Conservation (phyloP, 305 asterid genomes). For the Andrographis paniculata region DNA sequence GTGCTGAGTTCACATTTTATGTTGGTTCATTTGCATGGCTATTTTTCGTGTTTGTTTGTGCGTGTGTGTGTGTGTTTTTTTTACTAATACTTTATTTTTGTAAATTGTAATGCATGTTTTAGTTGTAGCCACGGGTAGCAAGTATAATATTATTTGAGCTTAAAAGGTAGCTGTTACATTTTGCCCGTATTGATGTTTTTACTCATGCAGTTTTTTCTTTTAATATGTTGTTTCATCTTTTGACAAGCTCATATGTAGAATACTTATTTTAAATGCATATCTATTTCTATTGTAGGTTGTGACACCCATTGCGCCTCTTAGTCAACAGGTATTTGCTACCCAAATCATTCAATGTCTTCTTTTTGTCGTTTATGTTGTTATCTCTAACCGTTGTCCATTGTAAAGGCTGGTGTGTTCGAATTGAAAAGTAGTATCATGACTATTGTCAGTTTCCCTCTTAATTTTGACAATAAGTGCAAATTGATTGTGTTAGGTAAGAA, state of each 20-base stretch:
- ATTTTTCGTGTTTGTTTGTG: background rate
- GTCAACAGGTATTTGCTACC: constrained; percentile 77
- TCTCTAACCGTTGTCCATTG: too few species aligned
- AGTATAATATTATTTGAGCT: background rate
- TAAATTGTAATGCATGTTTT: background rate
- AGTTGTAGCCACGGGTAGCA: background rate
- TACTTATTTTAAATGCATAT: background rate
- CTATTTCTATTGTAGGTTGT: constrained; percentile 66
- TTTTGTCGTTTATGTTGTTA: constrained; percentile 1
- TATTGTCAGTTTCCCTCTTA: too few species aligned
- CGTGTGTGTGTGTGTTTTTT: too few species aligned
- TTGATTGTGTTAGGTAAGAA: too few species aligned
- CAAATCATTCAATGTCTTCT: constrained; percentile 1
- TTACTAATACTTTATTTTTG: too few species aligned
- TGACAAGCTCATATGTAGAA: background rate
- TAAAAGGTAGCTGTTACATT: background rate
- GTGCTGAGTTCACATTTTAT: too few species aligned
- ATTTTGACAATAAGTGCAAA: too few species aligned
- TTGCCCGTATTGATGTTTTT: constrained; percentile 3
- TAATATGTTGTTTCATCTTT: constrained; percentile 1
- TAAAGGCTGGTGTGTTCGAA: background rate
- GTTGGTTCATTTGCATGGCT: too few species aligned
- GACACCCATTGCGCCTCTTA: constrained; percentile 95
- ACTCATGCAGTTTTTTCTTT: background rate
- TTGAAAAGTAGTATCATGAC: too few species aligned